Conservation (phyloP, 1,284 basidiomycete genomes). For the Polyporus tsugae region DNA sequence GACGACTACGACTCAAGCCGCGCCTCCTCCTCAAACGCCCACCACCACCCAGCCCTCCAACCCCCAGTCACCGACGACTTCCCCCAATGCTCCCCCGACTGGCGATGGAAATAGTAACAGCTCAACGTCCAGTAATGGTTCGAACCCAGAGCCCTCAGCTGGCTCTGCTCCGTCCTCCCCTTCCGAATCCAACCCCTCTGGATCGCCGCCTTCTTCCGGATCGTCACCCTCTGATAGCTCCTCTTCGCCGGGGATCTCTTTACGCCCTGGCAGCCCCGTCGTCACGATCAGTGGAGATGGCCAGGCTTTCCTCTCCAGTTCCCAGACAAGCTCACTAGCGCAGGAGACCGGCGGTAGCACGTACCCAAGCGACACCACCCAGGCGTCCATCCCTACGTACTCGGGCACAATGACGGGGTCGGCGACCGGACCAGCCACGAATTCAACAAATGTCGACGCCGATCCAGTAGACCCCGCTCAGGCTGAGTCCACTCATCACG, state of each 20-base stretch:
- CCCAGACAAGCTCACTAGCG: not conserved
- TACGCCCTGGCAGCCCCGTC: constrained; percentile 1
- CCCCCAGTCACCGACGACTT: constrained; percentile 8
- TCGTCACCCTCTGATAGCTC: constrained; percentile 16
- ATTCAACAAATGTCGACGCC: constrained; percentile 12
- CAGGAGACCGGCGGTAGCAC: constrained; percentile 10
- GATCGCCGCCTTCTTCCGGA: constrained; percentile 2
- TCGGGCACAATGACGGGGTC: constrained; percentile 16
- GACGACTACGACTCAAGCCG: constrained; percentile 25
- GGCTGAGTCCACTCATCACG: constrained; percentile 16
- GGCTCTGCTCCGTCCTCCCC: constrained; percentile 5
- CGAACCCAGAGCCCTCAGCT: constrained; percentile 4
- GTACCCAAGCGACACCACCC: not conserved
- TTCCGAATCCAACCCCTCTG: constrained; percentile 8
- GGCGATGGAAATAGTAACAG: constrained; percentile 4
- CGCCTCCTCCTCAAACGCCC: constrained; percentile 27
- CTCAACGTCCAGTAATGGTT: not conserved
- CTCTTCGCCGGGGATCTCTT: not conserved
- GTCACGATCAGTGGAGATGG: constrained; percentile 26
- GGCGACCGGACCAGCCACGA: constrained; percentile 10
- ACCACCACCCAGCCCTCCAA: constrained; percentile 20
- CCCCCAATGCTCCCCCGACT: constrained; percentile 5
- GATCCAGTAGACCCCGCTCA: constrained; percentile 13
- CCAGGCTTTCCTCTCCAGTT: constrained; percentile 19
- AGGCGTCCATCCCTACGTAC: not conserved